Evolutionary conservation across 129 eudicot genomes (phyloP).

Genomic region (Apium graveolens): DNA sequence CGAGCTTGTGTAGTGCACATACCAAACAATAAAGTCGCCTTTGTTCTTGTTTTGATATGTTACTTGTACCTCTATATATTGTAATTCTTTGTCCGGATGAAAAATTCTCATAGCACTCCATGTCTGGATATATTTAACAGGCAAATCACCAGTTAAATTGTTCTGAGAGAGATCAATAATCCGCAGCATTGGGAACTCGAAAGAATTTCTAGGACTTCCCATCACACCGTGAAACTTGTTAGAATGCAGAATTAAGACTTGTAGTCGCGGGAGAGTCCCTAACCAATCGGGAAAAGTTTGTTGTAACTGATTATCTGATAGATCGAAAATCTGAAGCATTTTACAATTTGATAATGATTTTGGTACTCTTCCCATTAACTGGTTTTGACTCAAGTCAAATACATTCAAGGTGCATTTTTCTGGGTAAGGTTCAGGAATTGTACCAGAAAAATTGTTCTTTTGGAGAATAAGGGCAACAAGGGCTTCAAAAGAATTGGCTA

Average conservation of each 20-base stretch:
- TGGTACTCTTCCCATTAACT: constrained; percentile 15
- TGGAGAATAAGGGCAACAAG: neutral
- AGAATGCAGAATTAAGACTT: constrained; percentile 11
- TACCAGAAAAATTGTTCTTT: constrained; percentile 15
- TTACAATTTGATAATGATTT: constrained; percentile 17
- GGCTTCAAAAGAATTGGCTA: constrained; percentile 2
- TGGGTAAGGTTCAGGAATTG: neutral
- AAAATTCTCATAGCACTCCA: constrained; percentile 11
- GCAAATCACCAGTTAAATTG: constrained; percentile 10
- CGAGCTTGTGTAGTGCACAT: neutral
- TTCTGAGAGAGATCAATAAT: constrained; percentile 25
- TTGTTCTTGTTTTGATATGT: too few relatives aligned
- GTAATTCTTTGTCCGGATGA: neutral
- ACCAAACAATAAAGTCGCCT: too few relatives aligned
- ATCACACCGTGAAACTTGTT: constrained; percentile 20
- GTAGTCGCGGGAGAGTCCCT: constrained; percentile 9
- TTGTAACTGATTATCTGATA: constrained; percentile 4
- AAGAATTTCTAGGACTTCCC: neutral
- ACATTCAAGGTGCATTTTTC: neutral
- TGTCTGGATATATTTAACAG: neutral
- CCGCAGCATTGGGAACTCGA: constrained; percentile 8
- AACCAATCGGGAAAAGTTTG: constrained; percentile 21
- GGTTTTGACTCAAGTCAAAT: constrained; percentile 18
- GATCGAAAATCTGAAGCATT: constrained; percentile 9
- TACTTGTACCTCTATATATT: neutral